These are phyloP conservation scores for Erucastrum elatum DNA, from an alignment of 345 rosid species.

Conservation along the genomic window DNA sequence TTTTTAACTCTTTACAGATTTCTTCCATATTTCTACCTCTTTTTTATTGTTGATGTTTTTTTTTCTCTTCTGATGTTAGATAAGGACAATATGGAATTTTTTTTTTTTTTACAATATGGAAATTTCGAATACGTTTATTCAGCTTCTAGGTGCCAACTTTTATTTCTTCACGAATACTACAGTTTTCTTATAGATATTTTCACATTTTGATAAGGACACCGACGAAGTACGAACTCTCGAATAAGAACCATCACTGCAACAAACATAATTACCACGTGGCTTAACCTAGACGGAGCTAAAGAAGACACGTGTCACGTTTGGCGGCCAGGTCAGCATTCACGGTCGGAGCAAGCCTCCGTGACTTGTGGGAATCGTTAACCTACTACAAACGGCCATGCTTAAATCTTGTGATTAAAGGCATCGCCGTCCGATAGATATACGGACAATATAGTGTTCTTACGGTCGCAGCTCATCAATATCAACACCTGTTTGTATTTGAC, in stretches of 20 bases:
- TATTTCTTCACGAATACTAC: neutral
- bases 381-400: neutral
- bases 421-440: constrained; percentile 1
- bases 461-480: neutral
- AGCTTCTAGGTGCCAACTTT: constrained; percentile 10
- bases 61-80: neutral
- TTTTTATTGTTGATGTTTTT: too few relatives aligned
- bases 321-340: constrained; percentile 24
- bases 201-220: constrained; percentile 26
- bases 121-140: neutral
- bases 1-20: too few relatives aligned
- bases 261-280: constrained; percentile 16
- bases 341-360: constrained; percentile 18
- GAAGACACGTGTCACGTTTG: constrained; percentile 7
- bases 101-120: neutral
- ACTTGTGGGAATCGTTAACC: constrained; percentile 28
- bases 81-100: constrained; percentile 2
- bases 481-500: constrained; percentile 26
- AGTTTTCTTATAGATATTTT: neutral
- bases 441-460: constrained; percentile 26
- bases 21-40: too few relatives aligned
- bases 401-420: neutral
- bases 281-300: neutral
- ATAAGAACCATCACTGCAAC: constrained; percentile 13
- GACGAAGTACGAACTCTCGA: constrained; percentile 19